Evolutionary conservation across 352 stramenopile genomes (phyloP), one percentile per base, ranked within the genome.

Genomic region (Vaucheria bursata): DNA sequence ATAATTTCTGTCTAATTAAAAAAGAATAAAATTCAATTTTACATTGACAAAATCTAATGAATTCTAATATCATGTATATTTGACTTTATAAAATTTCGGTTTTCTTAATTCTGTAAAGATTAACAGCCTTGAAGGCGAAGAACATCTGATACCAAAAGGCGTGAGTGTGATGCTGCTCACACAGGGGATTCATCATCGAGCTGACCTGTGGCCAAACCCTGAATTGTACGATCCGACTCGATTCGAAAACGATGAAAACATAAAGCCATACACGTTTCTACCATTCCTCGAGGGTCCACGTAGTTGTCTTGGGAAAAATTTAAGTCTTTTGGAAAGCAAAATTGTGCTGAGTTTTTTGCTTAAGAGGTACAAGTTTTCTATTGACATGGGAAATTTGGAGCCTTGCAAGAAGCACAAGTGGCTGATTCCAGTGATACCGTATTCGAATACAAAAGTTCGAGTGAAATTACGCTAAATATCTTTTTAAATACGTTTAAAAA

Each of bases 201-300:
- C 38, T 31, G 74, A 87, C 33, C 49, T 87, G 29, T 89, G 86
- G 86, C 83, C 83, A n/a, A 49, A 88, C 29, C 85, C 86, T 6
- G 74, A 84, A 67, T 49, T 49, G n/a, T 89, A 83, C 75, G 65
- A 84, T 45, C 85, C 85, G 0, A 38, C 79, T 52, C 68, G 85
- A 32, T 88, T 89, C 71, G 29, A 70, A 7, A 66, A 81, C 40
- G 5, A 33, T 31, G n/a, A 50, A 70, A 6, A 64, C 1, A 33
- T 82, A 34, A 35, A 45, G 36, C 85, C 86, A 12, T 89, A 86
- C 71, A 89, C 86, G 12, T 90, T 89, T 76, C 49, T 90, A n/a
- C 87, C 87, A 8, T 90, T 90, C 74, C 86, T 90, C 66, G 86
- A 88, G 3, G 87, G 87, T 32, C 87, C 87, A 32, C 68, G 87